A percentile compares a stretch with the other conserved stretches of the same genome.
Evolutionary conservation across 2,329 filamentous ascomycete genomes (phyloP).

Genomic region (Botrytis fabae): DNA sequence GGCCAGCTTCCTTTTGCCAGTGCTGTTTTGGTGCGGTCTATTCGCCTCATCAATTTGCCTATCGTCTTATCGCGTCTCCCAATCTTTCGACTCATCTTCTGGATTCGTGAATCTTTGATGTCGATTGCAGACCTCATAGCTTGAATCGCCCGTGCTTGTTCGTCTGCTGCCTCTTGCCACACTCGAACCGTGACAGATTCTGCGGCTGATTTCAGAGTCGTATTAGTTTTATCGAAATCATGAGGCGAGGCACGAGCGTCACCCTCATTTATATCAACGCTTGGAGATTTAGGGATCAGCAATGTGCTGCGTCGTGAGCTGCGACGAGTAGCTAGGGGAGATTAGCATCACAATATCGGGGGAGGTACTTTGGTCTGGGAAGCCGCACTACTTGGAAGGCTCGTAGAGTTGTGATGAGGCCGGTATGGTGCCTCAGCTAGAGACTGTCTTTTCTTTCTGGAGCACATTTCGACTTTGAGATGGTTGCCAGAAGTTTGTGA

Average conservation of each 20-base stretch:
- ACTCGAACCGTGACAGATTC: not conserved
- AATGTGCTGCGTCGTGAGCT: not conserved
- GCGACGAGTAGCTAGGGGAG: not conserved
- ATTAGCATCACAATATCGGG: not conserved
- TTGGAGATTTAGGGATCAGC: not conserved
- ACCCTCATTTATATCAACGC: not conserved
- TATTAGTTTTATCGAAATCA: not conserved
- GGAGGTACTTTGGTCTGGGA: not conserved
- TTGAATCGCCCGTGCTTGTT: not conserved
- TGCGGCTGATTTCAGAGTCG: not conserved
- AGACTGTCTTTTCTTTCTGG: not conserved
- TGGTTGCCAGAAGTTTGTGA: not conserved
- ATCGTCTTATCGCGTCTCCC: not conserved
- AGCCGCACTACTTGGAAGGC: not conserved
- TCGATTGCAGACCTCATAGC: not conserved
- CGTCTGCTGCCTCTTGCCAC: not conserved
- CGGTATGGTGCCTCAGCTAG: not conserved
- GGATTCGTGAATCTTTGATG: not conserved
- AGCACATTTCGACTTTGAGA: not conserved
- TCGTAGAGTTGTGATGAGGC: not conserved
- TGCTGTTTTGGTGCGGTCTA: not conserved
- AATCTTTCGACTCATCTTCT: slow-evolving; percentile 8
- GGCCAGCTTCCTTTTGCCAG: not conserved
- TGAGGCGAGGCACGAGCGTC: not conserved
- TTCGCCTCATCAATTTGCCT: not conserved